phyloP scores from a whole-genome alignment of 2,329 filamentous ascomycete species.

The Aspergillus alliaceus region DNA sequence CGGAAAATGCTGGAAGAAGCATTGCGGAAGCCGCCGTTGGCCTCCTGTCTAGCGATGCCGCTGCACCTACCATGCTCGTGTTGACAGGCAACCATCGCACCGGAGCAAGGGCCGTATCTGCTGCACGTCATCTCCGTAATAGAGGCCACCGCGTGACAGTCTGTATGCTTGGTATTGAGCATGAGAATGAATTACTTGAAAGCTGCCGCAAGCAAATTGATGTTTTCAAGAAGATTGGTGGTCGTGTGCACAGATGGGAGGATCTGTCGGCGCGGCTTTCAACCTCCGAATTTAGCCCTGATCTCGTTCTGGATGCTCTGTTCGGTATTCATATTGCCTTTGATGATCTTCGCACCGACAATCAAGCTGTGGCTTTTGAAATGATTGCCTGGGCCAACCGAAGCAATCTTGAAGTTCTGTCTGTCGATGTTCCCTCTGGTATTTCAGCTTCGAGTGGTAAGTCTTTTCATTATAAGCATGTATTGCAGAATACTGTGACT shows the following conservation, averaged over 20 bases:
- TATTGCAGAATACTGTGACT: constrained; percentile 7
- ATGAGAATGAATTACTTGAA: constrained; percentile 76
- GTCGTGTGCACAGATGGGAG: constrained; percentile 65
- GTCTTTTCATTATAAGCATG: constrained; percentile 52
- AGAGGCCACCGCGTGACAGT: constrained; percentile 78
- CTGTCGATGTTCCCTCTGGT: constrained; percentile 88
- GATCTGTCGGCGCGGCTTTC: constrained; percentile 53
- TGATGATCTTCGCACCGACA: constrained; percentile 78
- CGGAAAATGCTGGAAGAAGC: constrained; percentile 85
- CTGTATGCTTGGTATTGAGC: constrained; percentile 81
- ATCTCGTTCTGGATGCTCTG: constrained; percentile 84
- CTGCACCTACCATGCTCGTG: constrained; percentile 65
- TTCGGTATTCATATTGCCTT: constrained; percentile 85
- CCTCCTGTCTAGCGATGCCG: constrained; percentile 59
- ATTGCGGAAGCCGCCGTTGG: constrained; percentile 79
- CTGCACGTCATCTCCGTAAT: constrained; percentile 81
- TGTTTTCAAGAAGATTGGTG: constrained; percentile 80
- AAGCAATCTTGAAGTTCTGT: constrained; percentile 76
- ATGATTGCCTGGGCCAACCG: constrained; percentile 94
- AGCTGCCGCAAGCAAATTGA: constrained; percentile 78
- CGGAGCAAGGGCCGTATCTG: constrained; percentile 79
- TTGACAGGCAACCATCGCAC: constrained; percentile 95
- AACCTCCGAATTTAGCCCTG: constrained; percentile 64
- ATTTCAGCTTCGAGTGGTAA: constrained; percentile 76
- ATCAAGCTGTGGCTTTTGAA: constrained; percentile 81